Base-by-base conservation (phyloP, 2,329 filamentous ascomycete species). In the Ophiocordyceps sinensis region DNA sequence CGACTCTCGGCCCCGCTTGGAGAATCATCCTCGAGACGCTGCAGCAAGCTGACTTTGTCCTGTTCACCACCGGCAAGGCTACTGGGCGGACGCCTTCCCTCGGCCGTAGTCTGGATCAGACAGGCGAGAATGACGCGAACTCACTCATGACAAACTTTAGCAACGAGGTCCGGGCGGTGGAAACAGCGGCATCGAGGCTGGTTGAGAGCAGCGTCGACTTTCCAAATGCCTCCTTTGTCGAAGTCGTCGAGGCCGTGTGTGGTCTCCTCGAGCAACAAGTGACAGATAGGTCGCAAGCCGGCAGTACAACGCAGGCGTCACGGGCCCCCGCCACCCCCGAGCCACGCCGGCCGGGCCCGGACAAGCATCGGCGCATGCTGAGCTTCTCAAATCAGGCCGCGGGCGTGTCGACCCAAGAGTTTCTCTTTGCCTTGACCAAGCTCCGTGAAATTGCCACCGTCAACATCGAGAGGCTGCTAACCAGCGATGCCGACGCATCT, bases 181-280 rank as follows among this genome's bases (percentile, higher is more conserved):
- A 95, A 58, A 81, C 82, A 7, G 91, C 91, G 3, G 86, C 87
- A 1, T 78, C 79, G 1, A 78, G 91, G 46, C 68, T 98, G 15
- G 79, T 96, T 43, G 91, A 96, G 56, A 94, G 87, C 60, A 96
- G 88, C 0, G 71, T 82, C 14, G 88, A 95, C 50, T 96, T 94
- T 52, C 85, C 87, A 0, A 87, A 89, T 47, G 71, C 78, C 14
- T 70, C 86, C 0, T 96, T 96, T 51, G 65, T 82, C 5, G 76
- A 85, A 47, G 77, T 96, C 10, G 67, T 96, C 2, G 66, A 70
- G 41, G 82, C 87, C 1, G 70, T 94, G 4, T 87, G 86, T 52
- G 69, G 73, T 37, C 66, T 95, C 7, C 67, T 94, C 6, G 70
- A 72, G 29, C 53, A 58, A 23, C 53, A 51, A n/a, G 19, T 52